Base-by-base conservation (phyloP, 495 filamentous ascomycete genomes). In the Acidomyces sp. region DNA sequence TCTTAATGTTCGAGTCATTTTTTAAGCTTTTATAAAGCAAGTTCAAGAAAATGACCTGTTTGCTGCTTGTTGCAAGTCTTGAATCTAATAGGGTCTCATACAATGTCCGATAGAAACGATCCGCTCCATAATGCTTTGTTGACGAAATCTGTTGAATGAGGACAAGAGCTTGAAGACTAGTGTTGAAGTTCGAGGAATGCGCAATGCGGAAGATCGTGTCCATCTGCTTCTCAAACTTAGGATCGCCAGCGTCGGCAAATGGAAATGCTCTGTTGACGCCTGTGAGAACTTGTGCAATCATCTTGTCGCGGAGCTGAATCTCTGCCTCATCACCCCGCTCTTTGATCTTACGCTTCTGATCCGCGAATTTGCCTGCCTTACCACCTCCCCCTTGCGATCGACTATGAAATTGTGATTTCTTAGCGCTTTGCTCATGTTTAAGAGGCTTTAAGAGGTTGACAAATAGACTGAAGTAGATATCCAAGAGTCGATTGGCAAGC, bases 171-270 rank as follows among this genome's bases (percentile, higher is more conserved):
- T 96, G 90, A 21, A 97, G 82, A 55, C 85, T 87, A 6, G 92
- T 97, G 64, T 95, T 96, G 68, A 97, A 96, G 56, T 96, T 97
- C 10, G 90, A 85, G 0, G 90, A 95, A 59, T 97, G 88, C 0
- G 90, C 92, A 47, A 97, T 87, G 49, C 74, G 72, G 69, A 95
- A 97, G 22, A 97, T 66, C 3, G 86, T 93, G 55, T 95, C 82
- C 43, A 96, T 72, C 46, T 96, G 87, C 42, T 78, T 79, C 46
- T 88, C 81, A 41, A 95, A 71, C 6, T 15, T 26, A 71, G 48
- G 71, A 45, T 82, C 74, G 46, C 92, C 83, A 2, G 80, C 72
- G 48, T 78, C 77, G 3, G 86, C 78, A 61, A 92, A 97, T 2
- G 90, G 90, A 52, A 93, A 85, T 12, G 92, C 87, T 43, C 90